Base-by-base conservation (phyloP, 352 stramenopile species). In the Phytophthora lateralis region DNA sequence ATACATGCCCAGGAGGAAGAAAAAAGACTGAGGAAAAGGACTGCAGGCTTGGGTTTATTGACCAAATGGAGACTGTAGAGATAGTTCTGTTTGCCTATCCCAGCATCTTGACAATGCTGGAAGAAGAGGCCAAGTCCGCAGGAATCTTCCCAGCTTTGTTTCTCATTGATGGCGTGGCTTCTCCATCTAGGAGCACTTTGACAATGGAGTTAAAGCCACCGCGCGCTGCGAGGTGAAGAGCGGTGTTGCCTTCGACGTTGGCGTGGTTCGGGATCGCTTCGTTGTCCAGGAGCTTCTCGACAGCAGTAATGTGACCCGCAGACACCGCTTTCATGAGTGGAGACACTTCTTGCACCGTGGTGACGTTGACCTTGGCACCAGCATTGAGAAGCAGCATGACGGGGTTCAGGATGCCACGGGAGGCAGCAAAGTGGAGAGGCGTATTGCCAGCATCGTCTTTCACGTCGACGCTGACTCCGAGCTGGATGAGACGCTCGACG, bases 281-380 rank as follows among this genome's bases (percentile, higher is more conserved):
- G 63, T 84, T 85, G 47, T 91, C 83, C 27, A 95, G 66, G n/a
- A 96, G 80, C 71, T 95, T 95, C 63, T 95, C 90, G n/a, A 93
- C 83, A 7, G 84, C 82, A 5, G 86, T 87, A 9, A 75, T 41
- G 54, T 97, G 90, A 10, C 88, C 88, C 1, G 80, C 87, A n/a
- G 75, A 89, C 30, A 84, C 80, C 4, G 90, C 90, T 55, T 93
- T 95, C 78, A 96, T 91, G 20, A 97, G 58, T 41, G 90, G 87
- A 20, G 90, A 96, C 17, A 90, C 77, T 30, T 92, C 87, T 55
- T 93, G 85, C 9, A 70, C 65, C 10, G 91, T 97, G 1, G 66
- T 59, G 10, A 75, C 73, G 53, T 94, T 93, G 21, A 87, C 72
- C 53, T 97, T 93, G 34, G 82, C 90, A 29, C 85, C 87, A 30